These are phyloP conservation scores for Starmerella sirachaensis DNA, from an alignment of 805 yeast genomes.

Conservation along the genomic window DNA sequence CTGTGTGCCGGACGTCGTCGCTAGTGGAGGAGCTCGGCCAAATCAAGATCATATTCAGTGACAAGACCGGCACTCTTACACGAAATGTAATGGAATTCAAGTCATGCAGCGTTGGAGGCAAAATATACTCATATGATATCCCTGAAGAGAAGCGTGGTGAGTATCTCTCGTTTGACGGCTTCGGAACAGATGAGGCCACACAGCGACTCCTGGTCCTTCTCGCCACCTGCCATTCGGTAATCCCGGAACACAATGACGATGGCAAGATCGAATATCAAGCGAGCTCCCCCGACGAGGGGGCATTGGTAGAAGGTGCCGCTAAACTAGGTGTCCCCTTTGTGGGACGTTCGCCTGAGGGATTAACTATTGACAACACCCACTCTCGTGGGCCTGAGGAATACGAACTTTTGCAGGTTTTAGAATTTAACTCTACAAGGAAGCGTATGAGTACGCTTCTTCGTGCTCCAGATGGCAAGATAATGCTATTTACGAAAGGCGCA, in stretches of 20 bases:
- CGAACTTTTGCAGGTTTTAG: conserved; percentile 82
- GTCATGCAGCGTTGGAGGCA: conserved; percentile 85
- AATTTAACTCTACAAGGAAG: conserved; percentile 93
- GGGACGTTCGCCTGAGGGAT: conserved; percentile 73
- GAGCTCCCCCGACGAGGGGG: conserved; percentile 99
- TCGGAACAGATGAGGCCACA: conserved; percentile 1
- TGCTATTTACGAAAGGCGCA: conserved; percentile 92
- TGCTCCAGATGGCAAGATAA: conserved; percentile 85
- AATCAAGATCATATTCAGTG: conserved; percentile 90
- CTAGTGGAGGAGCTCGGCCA: conserved; percentile 96
- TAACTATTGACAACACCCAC: conserved; percentile 54
- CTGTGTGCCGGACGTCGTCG: conserved; percentile 89
- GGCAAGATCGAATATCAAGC: conserved; percentile 81
- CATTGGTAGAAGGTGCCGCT: conserved; percentile 94
- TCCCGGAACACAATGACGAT: conserved; percentile 61
- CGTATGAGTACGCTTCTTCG: conserved; percentile 93
- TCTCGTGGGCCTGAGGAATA: conserved; percentile 42
- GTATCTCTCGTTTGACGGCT: conserved; percentile 44
- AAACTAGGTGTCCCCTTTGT: conserved; percentile 71
- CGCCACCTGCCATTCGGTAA: conserved; percentile 94
- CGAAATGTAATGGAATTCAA: conserved; percentile 95
- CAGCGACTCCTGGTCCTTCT: conserved; percentile 71
- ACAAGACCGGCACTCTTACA: conserved; percentile 94
- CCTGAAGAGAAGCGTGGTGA: conserved; percentile 84
- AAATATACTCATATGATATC: conserved; percentile 71